A percentile compares a stretch with the other conserved stretches of the same genome.
Conservation (phyloP, 176 grass and related monocot species). For the Phoenix roebelenii region DNA sequence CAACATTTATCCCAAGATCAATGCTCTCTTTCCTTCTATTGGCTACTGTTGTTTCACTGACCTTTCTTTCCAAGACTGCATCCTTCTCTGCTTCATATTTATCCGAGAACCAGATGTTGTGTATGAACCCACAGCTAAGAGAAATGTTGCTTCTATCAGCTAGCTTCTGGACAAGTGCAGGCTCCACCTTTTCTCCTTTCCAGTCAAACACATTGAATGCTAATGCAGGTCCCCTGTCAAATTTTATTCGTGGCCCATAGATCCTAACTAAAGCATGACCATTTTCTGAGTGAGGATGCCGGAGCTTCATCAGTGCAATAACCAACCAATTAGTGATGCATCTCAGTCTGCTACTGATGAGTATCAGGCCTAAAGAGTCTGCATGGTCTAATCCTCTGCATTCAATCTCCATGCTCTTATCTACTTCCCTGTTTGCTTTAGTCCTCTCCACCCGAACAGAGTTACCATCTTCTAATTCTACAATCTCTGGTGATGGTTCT, state of each 20-base stretch:
- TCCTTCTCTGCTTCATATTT: slow-evolving; percentile 37
- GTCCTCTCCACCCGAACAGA: neutral
- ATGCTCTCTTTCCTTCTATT: slow-evolving; percentile 24
- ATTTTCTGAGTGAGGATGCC: slow-evolving; percentile 42
- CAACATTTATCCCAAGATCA: slow-evolving; percentile 55
- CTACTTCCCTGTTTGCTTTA: neutral
- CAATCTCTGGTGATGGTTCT: neutral
- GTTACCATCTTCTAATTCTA: neutral
- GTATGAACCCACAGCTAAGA: slow-evolving; percentile 61
- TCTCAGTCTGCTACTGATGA: slow-evolving; percentile 60
- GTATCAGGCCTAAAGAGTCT: slow-evolving; percentile 54
- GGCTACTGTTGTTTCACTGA: neutral
- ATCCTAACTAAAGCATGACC: slow-evolving; percentile 51
- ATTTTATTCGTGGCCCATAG: slow-evolving; percentile 75
- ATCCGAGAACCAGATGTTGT: slow-evolving; percentile 64
- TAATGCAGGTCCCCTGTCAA: slow-evolving; percentile 61
- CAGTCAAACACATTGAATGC: slow-evolving; percentile 94
- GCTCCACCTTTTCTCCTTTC: slow-evolving; percentile 71
- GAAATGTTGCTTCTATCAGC: slow-evolving; percentile 80
- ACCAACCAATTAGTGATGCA: slow-evolving; percentile 88
- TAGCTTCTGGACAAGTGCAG: slow-evolving; percentile 76
- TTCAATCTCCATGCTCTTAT: slow-evolving; percentile 37
- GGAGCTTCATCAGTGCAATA: slow-evolving; percentile 66
- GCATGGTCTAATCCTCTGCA: slow-evolving; percentile 82
- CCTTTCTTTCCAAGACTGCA: slow-evolving; percentile 35